Evolutionary conservation across 2,329 filamentous ascomycete species (phyloP).

Genomic region (Beauveria medogensis): DNA sequence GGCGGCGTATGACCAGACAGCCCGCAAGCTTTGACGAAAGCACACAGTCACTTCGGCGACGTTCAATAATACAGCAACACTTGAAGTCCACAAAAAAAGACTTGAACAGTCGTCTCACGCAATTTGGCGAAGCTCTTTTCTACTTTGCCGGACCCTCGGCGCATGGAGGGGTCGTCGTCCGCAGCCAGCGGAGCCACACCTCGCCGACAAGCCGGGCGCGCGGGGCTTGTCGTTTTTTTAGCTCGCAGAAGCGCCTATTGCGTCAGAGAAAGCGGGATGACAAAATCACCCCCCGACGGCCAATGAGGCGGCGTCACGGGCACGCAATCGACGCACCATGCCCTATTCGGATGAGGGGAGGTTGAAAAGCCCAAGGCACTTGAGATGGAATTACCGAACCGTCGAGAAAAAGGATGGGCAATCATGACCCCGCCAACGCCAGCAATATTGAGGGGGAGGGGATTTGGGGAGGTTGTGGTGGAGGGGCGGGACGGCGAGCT

Average conservation of each 20-base stretch:
- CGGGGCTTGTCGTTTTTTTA: neutral
- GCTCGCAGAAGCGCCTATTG: conserved; percentile 16
- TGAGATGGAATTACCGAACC: neutral
- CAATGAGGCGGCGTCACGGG: conserved; percentile 19
- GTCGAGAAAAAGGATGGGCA: neutral
- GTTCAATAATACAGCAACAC: too few relatives aligned
- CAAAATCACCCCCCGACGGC: conserved; percentile 17
- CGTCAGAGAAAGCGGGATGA: conserved; percentile 22
- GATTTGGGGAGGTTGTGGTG: neutral
- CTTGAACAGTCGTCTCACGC: too few relatives aligned
- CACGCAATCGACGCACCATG: conserved; percentile 22
- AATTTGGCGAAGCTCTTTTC: too few relatives aligned
- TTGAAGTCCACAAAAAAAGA: too few relatives aligned
- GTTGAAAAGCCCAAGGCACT: neutral
- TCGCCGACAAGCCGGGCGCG: neutral
- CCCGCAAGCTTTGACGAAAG: too few relatives aligned
- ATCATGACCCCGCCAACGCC: neutral
- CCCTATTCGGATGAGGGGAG: neutral
- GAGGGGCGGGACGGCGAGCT: neutral
- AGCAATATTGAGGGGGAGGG: conserved; percentile 4
- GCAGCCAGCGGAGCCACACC: neutral
- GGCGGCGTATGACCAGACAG: too few relatives aligned
- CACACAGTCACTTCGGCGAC: too few relatives aligned
- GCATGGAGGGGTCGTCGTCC: too few relatives aligned
- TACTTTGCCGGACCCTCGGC: too few relatives aligned